Evolutionary conservation across 2,329 filamentous ascomycete genomes (phyloP), one percentile per base, ranked within the genome.

Genomic region (Aspergillus versicolor): DNA sequence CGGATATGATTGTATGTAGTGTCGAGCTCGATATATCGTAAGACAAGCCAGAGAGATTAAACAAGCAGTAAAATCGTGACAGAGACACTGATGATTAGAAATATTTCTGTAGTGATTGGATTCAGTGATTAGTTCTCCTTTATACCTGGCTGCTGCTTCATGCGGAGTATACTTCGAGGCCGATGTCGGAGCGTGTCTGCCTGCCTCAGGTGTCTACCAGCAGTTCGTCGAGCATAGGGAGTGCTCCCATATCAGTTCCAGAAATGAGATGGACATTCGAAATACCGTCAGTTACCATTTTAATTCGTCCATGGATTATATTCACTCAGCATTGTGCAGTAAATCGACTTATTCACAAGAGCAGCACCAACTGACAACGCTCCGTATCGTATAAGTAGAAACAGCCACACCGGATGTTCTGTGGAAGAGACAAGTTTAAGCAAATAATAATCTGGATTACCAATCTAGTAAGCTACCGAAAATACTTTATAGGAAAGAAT

Each of bases 231-330:
- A 27, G 24, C 8, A 27, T 2, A 27, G 17, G 24, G 24, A 27
- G 6, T 13, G 38, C 5, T 21, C n/a, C 32, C 11, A 37, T 15
- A 37, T 15, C 12, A 19, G 12, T 21, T 21, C 11, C 24, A 9
- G 24, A 27, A 27, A 9, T 27, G 7, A 27, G 19, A 27, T 27
- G 24, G 24, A 27, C 24, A 27, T 27, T 3, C 24, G 8, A 2
- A 27, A 27, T 27, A 7, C 2, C 24, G 2, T 27, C 7, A 27
- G 24, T 9, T 27, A 73, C 75, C 75, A 77, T 53, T 75, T 69
- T 19, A 19, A 19, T 19, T 19, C 2, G 48, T 77, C 74, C 58
- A 67, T 67, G 12, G 7, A 27, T 8, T 27, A 27, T 9, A 27
- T 3, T 8, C 7, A 7, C 0, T 3, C 8, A 3, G 1, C 7